Base-by-base conservation (phyloP, 2,329 filamentous ascomycete genomes). In the Mollisia scopiformis region DNA sequence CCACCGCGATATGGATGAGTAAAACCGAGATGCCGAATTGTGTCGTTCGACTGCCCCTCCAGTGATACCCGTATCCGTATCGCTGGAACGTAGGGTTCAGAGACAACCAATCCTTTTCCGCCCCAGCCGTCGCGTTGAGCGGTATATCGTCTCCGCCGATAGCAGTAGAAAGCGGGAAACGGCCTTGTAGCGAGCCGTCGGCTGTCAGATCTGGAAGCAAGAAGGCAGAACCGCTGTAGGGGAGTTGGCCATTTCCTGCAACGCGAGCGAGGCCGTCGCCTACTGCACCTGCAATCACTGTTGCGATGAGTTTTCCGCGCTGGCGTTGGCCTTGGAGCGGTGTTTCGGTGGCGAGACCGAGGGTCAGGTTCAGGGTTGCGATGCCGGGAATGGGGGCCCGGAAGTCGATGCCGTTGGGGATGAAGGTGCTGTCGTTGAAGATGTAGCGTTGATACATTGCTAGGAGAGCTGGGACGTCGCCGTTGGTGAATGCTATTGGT, bases 321-420 rank as follows among this genome's bases (percentile, higher is more conserved):
- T 50, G 28, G 16, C 33, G 14, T 19, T 41, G 41, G 3, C 5
- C 28, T 11, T 41, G 30, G 16, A 50, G 28, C 4, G 25, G 47
- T 2, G 47, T 31, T 30, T 30, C 30, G 30, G 21, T 6, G 7
- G 14, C 30, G 11, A 23, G 19, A 6, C 47, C 47, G 3, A 46
- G 8, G 13, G 54, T 56, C 21, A 56, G 23, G 28, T 46, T 33
- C 10, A 33, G 27, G 8, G 19, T 33, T 6, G 37, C 8, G 19
- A 47, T 21, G 11, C 21, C 46, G 16, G 55, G 55, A n/a, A 50
- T 50, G 5, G 55, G 55, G 13, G 43, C 28, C 19, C 35, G n/a
- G 31, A 57, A 57, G 16, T 33, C 30, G 30, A 51, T n/a, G 23
- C 55, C 55, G 30, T 57, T 51, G 25, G 55, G 43, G 21, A 57